Evolutionary conservation across 495 filamentous ascomycete genomes (phyloP).

Genomic region (Penicillium malachiteum): DNA sequence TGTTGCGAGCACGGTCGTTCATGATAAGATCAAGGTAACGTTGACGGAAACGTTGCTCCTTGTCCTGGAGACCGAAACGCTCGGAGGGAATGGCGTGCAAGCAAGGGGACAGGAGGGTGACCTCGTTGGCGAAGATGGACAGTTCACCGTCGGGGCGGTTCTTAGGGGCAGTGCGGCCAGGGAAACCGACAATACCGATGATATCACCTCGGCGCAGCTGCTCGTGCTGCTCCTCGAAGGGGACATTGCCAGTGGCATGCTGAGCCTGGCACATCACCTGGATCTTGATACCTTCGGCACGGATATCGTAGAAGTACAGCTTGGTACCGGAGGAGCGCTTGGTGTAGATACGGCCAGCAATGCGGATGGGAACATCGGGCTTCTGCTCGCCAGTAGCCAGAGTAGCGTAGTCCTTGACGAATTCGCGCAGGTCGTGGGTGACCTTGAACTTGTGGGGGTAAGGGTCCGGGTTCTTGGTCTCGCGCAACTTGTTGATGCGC

Average conservation of each 20-base stretch:
- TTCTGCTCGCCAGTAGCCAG: conserved; percentile 84
- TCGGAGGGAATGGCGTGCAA: conserved; percentile 90
- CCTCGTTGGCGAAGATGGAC: conserved; percentile 86
- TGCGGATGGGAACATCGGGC: conserved; percentile 66
- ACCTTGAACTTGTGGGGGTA: conserved; percentile 98
- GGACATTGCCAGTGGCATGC: conserved; percentile 56
- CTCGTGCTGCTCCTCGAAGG: conserved; percentile 87
- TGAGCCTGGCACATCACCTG: conserved; percentile 92
- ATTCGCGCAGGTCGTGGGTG: conserved; percentile 73
- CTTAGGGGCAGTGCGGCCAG: conserved; percentile 88
- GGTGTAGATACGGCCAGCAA: conserved; percentile 86
- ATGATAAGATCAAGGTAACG: conserved; percentile 94
- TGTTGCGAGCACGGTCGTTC: conserved; percentile 79
- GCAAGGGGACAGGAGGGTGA: conserved; percentile 84
- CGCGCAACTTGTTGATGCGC: conserved; percentile 78
- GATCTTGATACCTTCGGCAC: conserved; percentile 75
- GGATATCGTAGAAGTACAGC: conserved; percentile 91
- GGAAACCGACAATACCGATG: conserved; percentile 83
- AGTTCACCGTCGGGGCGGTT: conserved; percentile 83
- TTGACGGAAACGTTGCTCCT: conserved; percentile 88
- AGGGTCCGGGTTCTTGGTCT: conserved; percentile 78
- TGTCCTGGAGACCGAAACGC: conserved; percentile 91
- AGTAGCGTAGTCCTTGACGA: conserved; percentile 67
- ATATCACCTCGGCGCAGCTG: conserved; percentile 87
- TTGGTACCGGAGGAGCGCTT: conserved; percentile 80